These are phyloP conservation scores for Darksidea phi DNA, from an alignment of 495 filamentous ascomycete species.

Conservation along the genomic window DNA sequence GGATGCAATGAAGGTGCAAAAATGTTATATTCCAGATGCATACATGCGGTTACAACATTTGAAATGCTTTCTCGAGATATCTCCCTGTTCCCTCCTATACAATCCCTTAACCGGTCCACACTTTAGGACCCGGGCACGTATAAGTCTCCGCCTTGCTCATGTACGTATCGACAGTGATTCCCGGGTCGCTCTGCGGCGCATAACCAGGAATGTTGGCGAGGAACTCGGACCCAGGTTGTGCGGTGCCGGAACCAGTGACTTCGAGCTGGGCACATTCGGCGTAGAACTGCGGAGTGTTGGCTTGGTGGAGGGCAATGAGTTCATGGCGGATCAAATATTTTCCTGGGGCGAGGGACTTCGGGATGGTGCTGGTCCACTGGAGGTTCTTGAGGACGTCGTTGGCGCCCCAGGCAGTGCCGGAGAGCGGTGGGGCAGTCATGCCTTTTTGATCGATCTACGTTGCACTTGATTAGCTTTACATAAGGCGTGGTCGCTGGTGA, in stretches of 20 bases:
- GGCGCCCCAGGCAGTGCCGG: conserved; percentile 54
- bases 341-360: conserved; percentile 51
- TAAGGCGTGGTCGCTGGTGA: not conserved
- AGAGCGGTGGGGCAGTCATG: conserved; percentile 47
- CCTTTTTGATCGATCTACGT: conserved; percentile 56
- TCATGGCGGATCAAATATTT: conserved; percentile 62
- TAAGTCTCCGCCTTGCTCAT: conserved; percentile 49
- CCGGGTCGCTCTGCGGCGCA: conserved; percentile 51
- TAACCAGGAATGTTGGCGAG: conserved; percentile 55
- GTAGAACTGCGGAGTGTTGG: conserved; percentile 61
- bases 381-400: conserved; percentile 49
- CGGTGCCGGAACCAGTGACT: conserved; percentile 53
- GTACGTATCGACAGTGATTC: conserved; percentile 55
- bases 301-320: conserved; percentile 59
- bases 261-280: conserved; percentile 59
- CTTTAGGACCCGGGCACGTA: conserved; percentile 51
- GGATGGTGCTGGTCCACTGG: conserved; percentile 55
- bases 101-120: conserved; percentile 48
- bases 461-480: not conserved
- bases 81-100: too few relatives aligned
- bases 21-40: too few relatives aligned
- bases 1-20: too few relatives aligned
- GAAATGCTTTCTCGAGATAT: too few relatives aligned
- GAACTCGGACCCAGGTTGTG: conserved; percentile 44
- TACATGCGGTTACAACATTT: too few relatives aligned